Evolutionary conservation across 2,329 filamentous ascomycete species (phyloP), one percentile per base, ranked within the genome.

Genomic region (Hypoxylon sp.): DNA sequence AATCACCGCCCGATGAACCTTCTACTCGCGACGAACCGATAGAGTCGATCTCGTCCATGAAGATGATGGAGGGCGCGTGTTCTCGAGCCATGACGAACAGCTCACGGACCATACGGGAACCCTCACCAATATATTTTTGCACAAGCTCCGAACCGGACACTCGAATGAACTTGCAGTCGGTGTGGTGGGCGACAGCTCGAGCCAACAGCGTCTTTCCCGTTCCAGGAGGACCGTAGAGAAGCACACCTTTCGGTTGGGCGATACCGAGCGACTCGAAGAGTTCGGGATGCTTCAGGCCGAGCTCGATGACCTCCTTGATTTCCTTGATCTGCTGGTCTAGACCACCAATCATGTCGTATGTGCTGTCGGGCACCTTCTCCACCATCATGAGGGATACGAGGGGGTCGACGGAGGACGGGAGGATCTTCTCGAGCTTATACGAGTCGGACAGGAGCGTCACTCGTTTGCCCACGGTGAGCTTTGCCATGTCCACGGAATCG

Each of bases 321-420:
- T 99, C 96, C 85, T 99, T 98, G 85, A 99, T 98, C 80, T 99
- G 96, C 81, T 99, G 95, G 80, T 99, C 96, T 69, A 99, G 85
- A 74, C 96, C 96, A 83, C 96, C 96, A 80, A 99, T 99, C 96
- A 99, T 99, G 84, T 99, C 96, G 86, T 99, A 99, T 79, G 96
- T 99, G 85, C 94, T 98, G 86, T 99, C 96, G 15, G 96, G 96
- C 15, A 99, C 96, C 87, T 99, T 99, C 81, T 99, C 96, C 57
- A 99, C 96, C 96, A 99, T 99, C 96, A 99, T 99, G 80, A 99
- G 92, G 37, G 96, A 99, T 63, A 99, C 96, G 65, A 99, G 92
- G 39, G 96, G 96, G 79, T 99, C 96, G 79, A 99, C 96, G 19
- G 96, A 99, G 61, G 96, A 98, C 19, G 96, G 96, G 8, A 99